phyloP scores from a whole-genome alignment of 495 filamentous ascomycete genomes.

The Schizothecium vesticola region DNA sequence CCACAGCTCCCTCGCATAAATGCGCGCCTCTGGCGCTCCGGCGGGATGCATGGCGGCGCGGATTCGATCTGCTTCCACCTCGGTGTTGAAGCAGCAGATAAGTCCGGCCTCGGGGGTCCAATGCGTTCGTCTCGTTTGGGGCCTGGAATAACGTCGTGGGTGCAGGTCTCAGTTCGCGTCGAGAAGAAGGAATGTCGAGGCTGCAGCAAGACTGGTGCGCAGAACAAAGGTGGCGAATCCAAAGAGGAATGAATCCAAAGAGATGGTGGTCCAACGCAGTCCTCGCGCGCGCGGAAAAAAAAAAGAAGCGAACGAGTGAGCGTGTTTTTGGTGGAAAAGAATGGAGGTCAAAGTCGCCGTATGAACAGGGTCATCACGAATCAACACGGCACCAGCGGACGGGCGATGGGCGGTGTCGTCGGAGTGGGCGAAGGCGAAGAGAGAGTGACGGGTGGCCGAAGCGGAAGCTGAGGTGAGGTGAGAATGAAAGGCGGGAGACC shows the following conservation, averaged over 20 bases:
- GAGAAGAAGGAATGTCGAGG: constrained; percentile 10
- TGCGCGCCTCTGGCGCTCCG: constrained; percentile 5
- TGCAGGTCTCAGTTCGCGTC: not conserved
- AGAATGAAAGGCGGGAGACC: constrained; percentile 6
- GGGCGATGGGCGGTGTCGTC: not conserved
- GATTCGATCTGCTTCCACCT: not conserved
- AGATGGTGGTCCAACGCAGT: not conserved
- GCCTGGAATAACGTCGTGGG: not conserved
- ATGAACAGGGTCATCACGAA: constrained; percentile 14
- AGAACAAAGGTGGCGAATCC: not conserved
- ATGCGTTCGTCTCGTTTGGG: not conserved
- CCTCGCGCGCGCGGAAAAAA: not conserved
- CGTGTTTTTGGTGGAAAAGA: constrained; percentile 8
- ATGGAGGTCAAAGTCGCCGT: constrained; percentile 15
- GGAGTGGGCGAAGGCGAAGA: not conserved
- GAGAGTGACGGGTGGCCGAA: constrained; percentile 1
- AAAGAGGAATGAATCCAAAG: too few species aligned
- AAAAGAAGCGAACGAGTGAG: constrained; percentile 11
- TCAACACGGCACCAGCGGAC: constrained; percentile 15
- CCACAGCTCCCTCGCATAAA: constrained; percentile 5
- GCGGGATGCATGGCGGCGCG: not conserved
- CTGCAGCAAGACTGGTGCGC: constrained; percentile 8
- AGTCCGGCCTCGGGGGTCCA: not conserved
- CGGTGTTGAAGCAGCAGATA: not conserved
- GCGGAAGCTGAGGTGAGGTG: not conserved